A percentile compares a stretch with the other conserved stretches of the same genome.
Evolutionary conservation across 1,284 basidiomycete species (phyloP).

Genomic region (Fomes fomentarius): DNA sequence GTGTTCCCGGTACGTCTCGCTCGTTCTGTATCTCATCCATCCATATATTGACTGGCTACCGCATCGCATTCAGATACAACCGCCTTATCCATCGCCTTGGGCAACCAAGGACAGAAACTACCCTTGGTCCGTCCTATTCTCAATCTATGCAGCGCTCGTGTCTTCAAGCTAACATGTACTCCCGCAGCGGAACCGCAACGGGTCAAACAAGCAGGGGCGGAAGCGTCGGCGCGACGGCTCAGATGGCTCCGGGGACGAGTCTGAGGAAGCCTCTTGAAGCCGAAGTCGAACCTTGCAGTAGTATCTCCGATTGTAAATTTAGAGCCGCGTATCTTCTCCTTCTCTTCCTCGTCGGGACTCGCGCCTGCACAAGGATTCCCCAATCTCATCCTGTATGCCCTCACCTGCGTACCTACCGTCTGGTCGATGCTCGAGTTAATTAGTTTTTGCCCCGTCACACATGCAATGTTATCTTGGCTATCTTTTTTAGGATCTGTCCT

Average conservation of each 20-base stretch:
- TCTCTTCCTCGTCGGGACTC: constrained; percentile 3
- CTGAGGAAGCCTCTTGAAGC: constrained; percentile 41
- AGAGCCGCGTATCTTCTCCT: constrained; percentile 17
- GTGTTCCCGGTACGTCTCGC: constrained; percentile 74
- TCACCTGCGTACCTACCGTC: too few species aligned
- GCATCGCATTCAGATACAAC: constrained; percentile 67
- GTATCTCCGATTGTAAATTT: constrained; percentile 23
- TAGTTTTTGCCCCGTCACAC: constrained; percentile 4
- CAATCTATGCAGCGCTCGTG: constrained; percentile 3
- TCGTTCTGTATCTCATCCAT: constrained; percentile 1
- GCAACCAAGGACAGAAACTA: constrained; percentile 89
- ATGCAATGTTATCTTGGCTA: constrained; percentile 22
- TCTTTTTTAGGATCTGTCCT: constrained; percentile 16
- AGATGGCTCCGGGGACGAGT: constrained; percentile 50
- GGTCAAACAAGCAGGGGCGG: constrained; percentile 51
- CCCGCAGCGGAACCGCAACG: constrained; percentile 68
- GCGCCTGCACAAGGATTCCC: not conserved
- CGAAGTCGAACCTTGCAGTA: constrained; percentile 11
- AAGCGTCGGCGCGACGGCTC: constrained; percentile 54
- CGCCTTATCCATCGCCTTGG: constrained; percentile 87
- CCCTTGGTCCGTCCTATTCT: constrained; percentile 64
- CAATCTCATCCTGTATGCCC: constrained; percentile 18
- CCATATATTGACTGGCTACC: constrained; percentile 12
- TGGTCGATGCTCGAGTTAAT: constrained; percentile 23
- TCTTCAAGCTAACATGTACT: constrained; percentile 17